Base-by-base conservation (phyloP, 768 basidiomycete species). In the Suillus paluster region DNA sequence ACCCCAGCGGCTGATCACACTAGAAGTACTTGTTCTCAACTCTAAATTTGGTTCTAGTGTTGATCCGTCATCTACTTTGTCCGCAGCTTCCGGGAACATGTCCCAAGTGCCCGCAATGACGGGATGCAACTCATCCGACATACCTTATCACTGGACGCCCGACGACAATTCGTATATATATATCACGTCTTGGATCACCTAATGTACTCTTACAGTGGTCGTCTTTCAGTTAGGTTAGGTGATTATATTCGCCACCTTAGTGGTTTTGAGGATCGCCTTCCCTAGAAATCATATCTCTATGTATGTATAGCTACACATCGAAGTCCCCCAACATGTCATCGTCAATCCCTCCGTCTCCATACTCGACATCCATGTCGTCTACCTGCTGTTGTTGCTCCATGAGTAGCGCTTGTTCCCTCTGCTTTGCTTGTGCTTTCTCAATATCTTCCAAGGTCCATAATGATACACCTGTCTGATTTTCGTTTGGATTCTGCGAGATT, bases 401-500 rank as follows among this genome's bases (percentile, higher is more conserved):
- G 62, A 84, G 78, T 25, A 85, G 66, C 45, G 82, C 85, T 21
- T 89, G 81, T 53, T 85, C 90, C 72, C 84, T 87, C 67, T 94
- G 92, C 70, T 91, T 91, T 38, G 83, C 83, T 73, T 97, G 95
- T 48, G 90, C 89, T 73, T 88, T 90, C 69, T 94, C 85, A 15
- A 99, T 84, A 73, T 99, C 93, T 69, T 95, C 93, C 41, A 99
- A 77, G 21, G 94, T 94, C 97, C 97, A 99, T 41, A 99, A 80
- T 19, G 94, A 96, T 34, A 98, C 80, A 0, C 96, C 95, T 2
- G 96, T 98, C 74, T 93, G 91, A 69, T 95, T 94, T 77, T 98
- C 96, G 65, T 95, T 95, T 50, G 92, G 92, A 70, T 96, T 97
- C 78, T 99, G 97, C 14, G 97, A 98, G 70, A 99, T 99, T n/a